Base-by-base conservation (phyloP, 2,329 filamentous ascomycete genomes). In the Fusarium scirpi region DNA sequence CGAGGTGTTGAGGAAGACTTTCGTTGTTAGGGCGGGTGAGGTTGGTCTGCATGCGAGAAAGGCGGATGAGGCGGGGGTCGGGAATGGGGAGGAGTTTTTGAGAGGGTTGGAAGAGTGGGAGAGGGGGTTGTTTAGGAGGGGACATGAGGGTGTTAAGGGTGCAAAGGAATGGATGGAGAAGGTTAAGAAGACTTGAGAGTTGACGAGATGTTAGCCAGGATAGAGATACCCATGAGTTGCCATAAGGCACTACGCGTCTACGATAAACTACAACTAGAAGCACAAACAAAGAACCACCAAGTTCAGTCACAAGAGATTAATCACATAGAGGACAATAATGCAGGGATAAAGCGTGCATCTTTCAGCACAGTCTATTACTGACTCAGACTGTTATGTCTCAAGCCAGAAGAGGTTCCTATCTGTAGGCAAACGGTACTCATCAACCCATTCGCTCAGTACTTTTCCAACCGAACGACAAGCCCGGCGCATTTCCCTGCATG, bases 41-140 rank as follows among this genome's bases (percentile, higher is more conserved):
- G 93, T 98, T 53, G 92, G 92, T 8, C 89, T 98, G 77, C 93
- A 97, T 78, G 95, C 94, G 4, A 90, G 94, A 72, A 97, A 97
- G 80, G 91, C 92, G 6, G 91, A 91, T 16, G 91, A 91, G 13
- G 81, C 76, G 29, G 82, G 86, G 15, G 82, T 88, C 80, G 77
- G 91, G 80, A 70, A 86, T 82, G 68, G 88, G 84, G 90, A 90
- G 61, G 94, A 98, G 72, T 98, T 98, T 74, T 83, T 98, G 74
- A 86, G 92, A 30, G 94, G 94, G 0, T 80, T 99, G 59, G 96
- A 98, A 76, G 94, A 98, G 82, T 94, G 90, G 80, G 96, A 99
- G 83, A 87, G 94, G 73, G 87, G 86, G 64, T 71, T 95, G 69
- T 95, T 95, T 77, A 86, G 91, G 47, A 88, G 88, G 63, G 90